Percentiles rank a stretch among this genome's conserved stretches.
These are phyloP conservation scores for Chamaecyparis obtusa DNA, from an alignment of 75 land plant species.

Conservation along the genomic window DNA sequence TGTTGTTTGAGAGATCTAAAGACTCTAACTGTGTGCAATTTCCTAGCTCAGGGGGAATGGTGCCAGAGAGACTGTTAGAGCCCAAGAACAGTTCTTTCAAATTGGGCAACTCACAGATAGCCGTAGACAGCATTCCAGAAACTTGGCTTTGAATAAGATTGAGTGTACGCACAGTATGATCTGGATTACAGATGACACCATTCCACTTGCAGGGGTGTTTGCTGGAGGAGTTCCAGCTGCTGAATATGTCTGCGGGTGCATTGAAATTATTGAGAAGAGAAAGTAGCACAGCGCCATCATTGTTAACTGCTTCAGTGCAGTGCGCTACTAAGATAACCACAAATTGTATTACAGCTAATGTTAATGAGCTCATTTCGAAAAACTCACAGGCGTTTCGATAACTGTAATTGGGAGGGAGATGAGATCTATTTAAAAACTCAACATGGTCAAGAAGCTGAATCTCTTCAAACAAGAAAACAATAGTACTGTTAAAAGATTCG, in stretches of 20 bases:
- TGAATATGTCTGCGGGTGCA: background rate
- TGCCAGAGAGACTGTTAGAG: conserved; percentile 20
- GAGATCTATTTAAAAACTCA: too few species aligned
- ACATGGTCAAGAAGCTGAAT: too few species aligned
- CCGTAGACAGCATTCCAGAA: conserved; percentile 23
- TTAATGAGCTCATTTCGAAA: background rate
- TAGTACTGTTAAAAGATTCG: too few species aligned
- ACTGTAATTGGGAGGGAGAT: background rate
- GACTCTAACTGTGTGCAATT: conserved; percentile 12
- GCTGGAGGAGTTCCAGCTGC: conserved; percentile 16
- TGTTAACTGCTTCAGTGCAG: background rate
- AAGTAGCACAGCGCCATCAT: conserved; percentile 12
- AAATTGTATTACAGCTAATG: background rate
- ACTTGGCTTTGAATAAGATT: conserved; percentile 14
- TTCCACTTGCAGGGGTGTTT: conserved; percentile 13
- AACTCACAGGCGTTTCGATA: background rate
- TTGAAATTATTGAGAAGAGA: conserved; percentile 4
- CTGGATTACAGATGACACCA: conserved; percentile 8
- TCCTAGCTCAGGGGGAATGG: conserved; percentile 24
- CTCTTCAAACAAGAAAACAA: too few species aligned
- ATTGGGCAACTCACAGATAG: conserved; percentile 18
- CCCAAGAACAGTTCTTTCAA: conserved; percentile 22
- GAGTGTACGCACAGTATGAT: conserved; percentile 13
- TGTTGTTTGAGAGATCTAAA: conserved; percentile 36
- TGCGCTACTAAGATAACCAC: background rate